Conservation (phyloP, 2,329 filamentous ascomycete species). For the Diaporthe batatas region DNA sequence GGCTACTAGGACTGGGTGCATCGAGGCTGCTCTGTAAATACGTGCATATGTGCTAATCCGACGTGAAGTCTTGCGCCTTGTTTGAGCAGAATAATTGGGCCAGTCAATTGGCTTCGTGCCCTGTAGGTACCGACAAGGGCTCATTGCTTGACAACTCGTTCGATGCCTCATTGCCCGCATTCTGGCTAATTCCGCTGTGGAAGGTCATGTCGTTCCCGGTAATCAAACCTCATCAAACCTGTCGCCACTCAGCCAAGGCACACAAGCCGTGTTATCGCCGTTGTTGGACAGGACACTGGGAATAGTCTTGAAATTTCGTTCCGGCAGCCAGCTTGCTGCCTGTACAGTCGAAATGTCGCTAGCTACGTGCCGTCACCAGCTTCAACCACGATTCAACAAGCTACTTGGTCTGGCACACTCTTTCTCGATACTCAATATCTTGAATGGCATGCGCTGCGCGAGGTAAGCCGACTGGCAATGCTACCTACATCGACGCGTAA, state of each 20-base stretch:
- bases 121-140: slow-evolving; percentile 4
- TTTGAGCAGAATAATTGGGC: not conserved
- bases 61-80: not conserved
- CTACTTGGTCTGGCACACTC: not conserved
- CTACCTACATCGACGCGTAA: not conserved
- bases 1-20: not conserved
- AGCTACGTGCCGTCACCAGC: not conserved
- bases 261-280: not conserved
- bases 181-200: slow-evolving; percentile 14
- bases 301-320: not conserved
- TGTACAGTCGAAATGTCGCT: not conserved
- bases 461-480: not conserved
- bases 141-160: not conserved
- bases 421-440: not conserved
- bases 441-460: not conserved
- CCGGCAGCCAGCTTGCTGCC: not conserved
- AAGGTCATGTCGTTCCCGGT: not conserved
- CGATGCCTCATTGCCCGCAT: slow-evolving; percentile 6
- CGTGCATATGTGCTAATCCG: slow-evolving; percentile 10
- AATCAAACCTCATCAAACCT: not conserved
- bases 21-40: slow-evolving; percentile 27
- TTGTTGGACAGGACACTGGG: not conserved
- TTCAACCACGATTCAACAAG: not conserved
- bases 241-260: slow-evolving; percentile 23
- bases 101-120: slow-evolving; percentile 10